Evolutionary conservation across 257 asterid genomes (phyloP), one percentile per base, ranked within the genome.

Genomic region (Phtheirospermum japonicum): DNA sequence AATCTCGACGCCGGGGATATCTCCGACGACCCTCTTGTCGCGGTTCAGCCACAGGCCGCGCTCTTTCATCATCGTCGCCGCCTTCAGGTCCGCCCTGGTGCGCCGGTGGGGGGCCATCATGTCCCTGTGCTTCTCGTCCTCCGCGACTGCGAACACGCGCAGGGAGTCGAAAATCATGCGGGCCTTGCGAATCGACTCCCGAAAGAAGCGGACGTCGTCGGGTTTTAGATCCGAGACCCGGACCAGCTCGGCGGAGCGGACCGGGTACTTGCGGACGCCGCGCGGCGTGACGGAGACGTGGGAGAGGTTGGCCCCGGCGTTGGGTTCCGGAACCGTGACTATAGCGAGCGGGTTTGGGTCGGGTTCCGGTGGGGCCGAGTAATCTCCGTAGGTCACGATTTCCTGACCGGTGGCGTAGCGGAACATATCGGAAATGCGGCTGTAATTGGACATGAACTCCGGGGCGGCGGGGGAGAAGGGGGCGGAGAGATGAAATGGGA

Each of bases 11-110:
- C 98, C 98, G 0, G 98, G 95, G 53, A 91, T 78, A 2, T 85
- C 54, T 4, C 98, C 98, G 13, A 91, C 95, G 6, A 86, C 78
- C 53, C 98, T 69, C 42, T 88, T 88, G 53, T 91, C 96, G 0
- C 95, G 82, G 61, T 88, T 86, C 50, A 88, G 58, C 94, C 94
- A 88, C 69, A 82, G 51, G 9, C 78, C 94, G 5, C 77, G 71
- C 11, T 78, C 79, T 18, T 90, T 74, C 90, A 91, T 64, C 61
- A 75, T 4, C 19, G 79, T 70, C 4, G 95, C 85, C 0, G 98
- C 96, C 67, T 71, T 88, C 36, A 91, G 60, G 58, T 91, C 98
- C 31, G 75, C 86, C 67, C 96, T 79, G 1, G 71, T 19, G 52
- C 73, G 75, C 40, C 76, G 73, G 31, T 70, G 53, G 2, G 74